Base-by-base conservation (phyloP, 495 filamentous ascomycete genomes). In the Xylaria scruposa region DNA sequence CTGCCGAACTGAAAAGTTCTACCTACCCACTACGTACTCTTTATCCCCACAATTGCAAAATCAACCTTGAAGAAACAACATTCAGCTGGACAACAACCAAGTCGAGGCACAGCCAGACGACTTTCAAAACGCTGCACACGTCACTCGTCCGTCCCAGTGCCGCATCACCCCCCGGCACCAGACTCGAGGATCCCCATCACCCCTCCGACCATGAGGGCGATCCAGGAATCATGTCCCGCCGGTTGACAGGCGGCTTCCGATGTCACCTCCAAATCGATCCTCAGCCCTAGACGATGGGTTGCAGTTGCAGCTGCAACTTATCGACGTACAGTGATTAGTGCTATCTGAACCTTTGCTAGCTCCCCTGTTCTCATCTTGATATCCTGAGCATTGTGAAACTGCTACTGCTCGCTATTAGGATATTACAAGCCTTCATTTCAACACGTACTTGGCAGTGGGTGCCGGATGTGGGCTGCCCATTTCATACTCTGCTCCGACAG, bases 61-160 rank as follows among this genome's bases (percentile, higher is more conserved):
- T 51, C 12, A 44, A n/a, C n/a, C n/a, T n/a, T n/a, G n/a, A n/a
- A 51, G 54, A 66, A 31, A 51, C 62, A 66, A 31, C n/a, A 29
- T 64, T 19, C 61, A 49, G 62, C 42, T 31, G 10, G 42, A 42
- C 15, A 46, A 40, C 64, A 67, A 29, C 64, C 64, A 67, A 3
- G 29, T 31, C 29, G 1, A 31, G 33, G 62, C 1, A 13, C 40
- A n/a, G 44, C 42, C 15, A 53, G n/a, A 24, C 64, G 10, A 13
- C n/a, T 59, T 69, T 33, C 36, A n/a, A 69, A 69, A 69, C 67
- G 24, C 67, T 47, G 56, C 53, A 59, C 54, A 69, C 67, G 54
- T 69, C 67, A 69, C 38, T 21, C 26, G 31, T 53, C 44, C 38
- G 31, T 53, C 44, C 38, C 12, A 62, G 44, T 19, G 31, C 17